Evolutionary conservation across 805 yeast species (phyloP), one percentile per base, ranked within the genome.

Genomic region (Starmerella cellae): DNA sequence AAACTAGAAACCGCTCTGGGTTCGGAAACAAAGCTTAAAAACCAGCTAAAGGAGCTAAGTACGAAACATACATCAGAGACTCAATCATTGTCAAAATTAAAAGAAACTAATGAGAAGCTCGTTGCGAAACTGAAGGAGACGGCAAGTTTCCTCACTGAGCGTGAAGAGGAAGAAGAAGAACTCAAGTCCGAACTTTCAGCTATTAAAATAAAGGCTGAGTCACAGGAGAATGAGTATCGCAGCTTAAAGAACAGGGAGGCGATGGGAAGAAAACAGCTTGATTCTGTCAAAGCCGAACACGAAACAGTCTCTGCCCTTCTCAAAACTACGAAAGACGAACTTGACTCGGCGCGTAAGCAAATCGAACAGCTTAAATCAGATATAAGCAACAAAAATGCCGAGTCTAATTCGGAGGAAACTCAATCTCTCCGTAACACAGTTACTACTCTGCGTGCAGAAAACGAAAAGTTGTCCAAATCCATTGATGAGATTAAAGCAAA

Each of bases 51-150:
- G n/a, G 51, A 51, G 2, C 38, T 58, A 20, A 55, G 56, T n/a
- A 38, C 44, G 18, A 37, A 49, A 5, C 41, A 54, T n/a, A 55
- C 51, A 5, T 57, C 53, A 9, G 55, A 53, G 5, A 41, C 54
- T 2, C 53, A 53, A 14, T 55, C 58, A 13, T 38, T 58, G n/a
- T 49, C 49, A 6, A 41, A 49, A 10, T 14, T 13, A 10, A 27
- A 33, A 26, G 49, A 50, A 21, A 48, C 68, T 24, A 62, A 68
- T 20, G 60, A 65, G 3, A 69, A 66, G 44, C 47, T 72, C 36
- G 66, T 72, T 0, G 69, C 63, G 16, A 71, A 70, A 52, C 52
- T 73, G 31, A 43, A 49, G 13, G 55, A 55, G 13, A 39, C 57
- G 3, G 54, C 56, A 11, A 46, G 45, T 14, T 16, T 41, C 4